phyloP scores from a whole-genome alignment of 331 rosid species.

The Malus hybrid region DNA sequence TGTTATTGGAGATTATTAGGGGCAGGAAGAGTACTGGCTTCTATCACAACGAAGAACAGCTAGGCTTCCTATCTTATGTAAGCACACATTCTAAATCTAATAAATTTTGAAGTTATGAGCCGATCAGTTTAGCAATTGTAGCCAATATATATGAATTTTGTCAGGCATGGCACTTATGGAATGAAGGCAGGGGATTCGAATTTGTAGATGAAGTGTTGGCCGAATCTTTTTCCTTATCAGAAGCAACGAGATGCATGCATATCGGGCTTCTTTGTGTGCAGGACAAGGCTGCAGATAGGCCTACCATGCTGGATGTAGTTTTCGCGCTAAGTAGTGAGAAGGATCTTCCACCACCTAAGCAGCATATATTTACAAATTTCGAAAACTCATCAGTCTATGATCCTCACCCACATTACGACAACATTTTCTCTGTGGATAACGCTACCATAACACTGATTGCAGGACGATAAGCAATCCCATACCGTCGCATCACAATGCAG shows the following conservation, averaged over 20 bases:
- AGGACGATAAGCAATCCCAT: neutral
- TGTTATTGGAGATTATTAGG: conserved; percentile 25
- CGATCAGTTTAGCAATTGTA: neutral
- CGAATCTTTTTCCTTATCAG: neutral
- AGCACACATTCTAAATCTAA: neutral
- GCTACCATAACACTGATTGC: neutral
- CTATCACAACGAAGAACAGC: conserved; percentile 1
- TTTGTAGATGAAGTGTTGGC: neutral
- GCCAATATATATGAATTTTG: neutral
- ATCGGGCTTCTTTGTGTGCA: conserved; percentile 7
- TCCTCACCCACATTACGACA: neutral
- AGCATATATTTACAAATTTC: neutral
- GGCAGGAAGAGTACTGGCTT: conserved; percentile 26
- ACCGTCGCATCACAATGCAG: too few species aligned
- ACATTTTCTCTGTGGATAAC: neutral
- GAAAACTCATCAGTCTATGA: neutral
- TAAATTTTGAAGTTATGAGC: neutral
- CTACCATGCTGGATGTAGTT: neutral
- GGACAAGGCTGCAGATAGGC: neutral
- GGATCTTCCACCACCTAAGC: neutral
- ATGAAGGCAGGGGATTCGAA: neutral
- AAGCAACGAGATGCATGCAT: neutral
- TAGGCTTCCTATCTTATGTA: conserved; percentile 21
- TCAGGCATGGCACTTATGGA: conserved; percentile 1
- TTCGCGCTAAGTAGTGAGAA: neutral